Evolutionary conservation across 768 basidiomycete species (phyloP).

Genomic region (Russula earlei): DNA sequence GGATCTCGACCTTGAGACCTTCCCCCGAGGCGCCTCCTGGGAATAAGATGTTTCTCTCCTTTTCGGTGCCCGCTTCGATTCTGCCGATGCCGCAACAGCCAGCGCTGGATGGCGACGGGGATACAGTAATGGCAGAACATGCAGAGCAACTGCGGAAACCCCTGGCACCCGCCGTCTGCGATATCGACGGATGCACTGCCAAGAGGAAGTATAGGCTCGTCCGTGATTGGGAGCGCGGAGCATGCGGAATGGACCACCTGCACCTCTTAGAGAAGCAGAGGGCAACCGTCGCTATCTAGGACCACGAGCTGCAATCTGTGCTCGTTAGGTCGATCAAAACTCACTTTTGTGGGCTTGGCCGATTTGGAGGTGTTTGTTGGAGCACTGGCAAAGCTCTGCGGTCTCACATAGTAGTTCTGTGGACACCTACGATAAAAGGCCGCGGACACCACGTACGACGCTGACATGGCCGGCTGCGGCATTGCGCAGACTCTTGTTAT

Average conservation of each 20-base stretch:
- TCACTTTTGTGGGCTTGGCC: not conserved
- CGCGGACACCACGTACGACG: too few relatives aligned
- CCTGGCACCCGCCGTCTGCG: conserved; percentile 31
- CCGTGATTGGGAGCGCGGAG: conserved; percentile 50
- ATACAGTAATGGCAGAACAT: conserved; percentile 19
- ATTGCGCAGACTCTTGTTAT: too few relatives aligned
- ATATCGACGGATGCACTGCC: conserved; percentile 46
- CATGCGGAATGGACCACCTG: conserved; percentile 61
- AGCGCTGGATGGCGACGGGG: not conserved
- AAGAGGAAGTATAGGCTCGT: conserved; percentile 58
- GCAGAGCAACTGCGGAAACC: not conserved
- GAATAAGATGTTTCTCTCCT: conserved; percentile 36
- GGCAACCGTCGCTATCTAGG: not conserved
- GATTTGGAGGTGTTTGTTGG: too few relatives aligned
- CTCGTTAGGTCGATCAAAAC: not conserved
- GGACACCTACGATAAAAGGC: too few relatives aligned
- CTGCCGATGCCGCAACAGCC: conserved; percentile 20
- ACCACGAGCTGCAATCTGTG: not conserved
- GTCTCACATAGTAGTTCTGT: too few relatives aligned
- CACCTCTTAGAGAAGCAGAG: conserved; percentile 37
- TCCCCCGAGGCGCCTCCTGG: not conserved
- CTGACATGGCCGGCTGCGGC: too few relatives aligned
- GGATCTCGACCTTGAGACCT: conserved; percentile 51
- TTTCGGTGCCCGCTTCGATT: conserved; percentile 41
- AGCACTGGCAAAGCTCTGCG: too few relatives aligned